phyloP scores from a whole-genome alignment of 2,329 filamentous ascomycete species.

The Alternaria novae-zelandiae region DNA sequence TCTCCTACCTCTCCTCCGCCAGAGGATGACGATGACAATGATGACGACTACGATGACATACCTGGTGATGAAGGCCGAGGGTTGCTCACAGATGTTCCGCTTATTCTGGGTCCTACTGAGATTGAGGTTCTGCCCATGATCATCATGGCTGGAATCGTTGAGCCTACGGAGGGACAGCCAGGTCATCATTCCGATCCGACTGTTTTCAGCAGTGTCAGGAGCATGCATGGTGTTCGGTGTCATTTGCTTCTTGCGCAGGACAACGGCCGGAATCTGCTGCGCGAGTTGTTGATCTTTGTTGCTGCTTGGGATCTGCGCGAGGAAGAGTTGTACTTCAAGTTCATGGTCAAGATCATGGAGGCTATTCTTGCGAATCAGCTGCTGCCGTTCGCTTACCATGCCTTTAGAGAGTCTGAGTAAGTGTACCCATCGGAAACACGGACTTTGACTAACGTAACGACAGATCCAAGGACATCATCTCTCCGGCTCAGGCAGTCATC shows the following conservation, averaged over 20 bases:
- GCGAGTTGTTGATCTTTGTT: constrained; percentile 93
- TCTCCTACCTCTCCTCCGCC: constrained; percentile 49
- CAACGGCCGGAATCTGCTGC: constrained; percentile 84
- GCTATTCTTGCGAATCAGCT: constrained; percentile 88
- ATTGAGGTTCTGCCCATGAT: constrained; percentile 98
- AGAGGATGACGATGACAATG: constrained; percentile 68
- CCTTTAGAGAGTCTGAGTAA: constrained; percentile 71
- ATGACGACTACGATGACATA: constrained; percentile 80
- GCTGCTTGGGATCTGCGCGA: constrained; percentile 96
- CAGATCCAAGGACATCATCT: constrained; percentile 89
- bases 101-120: constrained; percentile 91
- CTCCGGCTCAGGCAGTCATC: constrained; percentile 90
- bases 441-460: constrained; percentile 18
- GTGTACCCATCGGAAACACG: background rate
- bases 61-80: constrained; percentile 75
- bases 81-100: constrained; percentile 88
- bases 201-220: constrained; percentile 66
- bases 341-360: constrained; percentile 95
- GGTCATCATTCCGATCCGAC: constrained; percentile 58
- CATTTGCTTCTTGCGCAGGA: constrained; percentile 89
- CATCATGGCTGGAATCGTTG: constrained; percentile 91
- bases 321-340: constrained; percentile 92
- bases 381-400: constrained; percentile 90
- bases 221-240: constrained; percentile 88
- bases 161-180: constrained; percentile 72